Evolutionary conservation across 2,329 filamentous ascomycete species (phyloP), one percentile per base, ranked within the genome.

Genomic region (Cladophialophora chaetospira): DNA sequence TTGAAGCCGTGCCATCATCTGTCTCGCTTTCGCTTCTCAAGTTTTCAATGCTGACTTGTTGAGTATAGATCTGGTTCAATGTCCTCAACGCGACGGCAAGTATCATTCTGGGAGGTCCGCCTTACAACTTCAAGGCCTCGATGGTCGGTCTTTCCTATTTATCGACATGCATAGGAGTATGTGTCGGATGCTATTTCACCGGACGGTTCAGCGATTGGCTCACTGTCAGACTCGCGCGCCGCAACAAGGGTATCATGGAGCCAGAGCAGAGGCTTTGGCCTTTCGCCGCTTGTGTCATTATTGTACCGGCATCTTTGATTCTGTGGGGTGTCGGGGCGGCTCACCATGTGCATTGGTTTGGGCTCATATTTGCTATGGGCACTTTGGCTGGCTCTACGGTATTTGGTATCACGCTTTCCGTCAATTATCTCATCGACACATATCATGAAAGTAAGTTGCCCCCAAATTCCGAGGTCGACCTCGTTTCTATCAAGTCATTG

Each of bases 251-350:
- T 19, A 64, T 68, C 17, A 64, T 64, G 35, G 67, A 69, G 33
- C 58, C 67, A 1, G 67, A 69, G 31, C 63, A 67, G n/a, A 62
- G 67, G 8, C 61, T 69, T 9, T 66, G 65, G 60, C 64, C 63
- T 0, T 63, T 68, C 4, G 49, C 35, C 21, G 54, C 70, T 0
- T 75, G 72, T 9, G 55, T 75, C n/a, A 55, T 81, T 4, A 62
- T 80, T n/a, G 68, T 79, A 4, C 77, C 78, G 0, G 72, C 69
- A 8, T 73, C 72, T 0, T 67, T 80, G 3, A 73, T 81, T 38
- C 69, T 81, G 1, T 82, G 78, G 78, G 80, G 80, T 19, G 76
- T 82, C 0, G 79, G 79, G 5, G 77, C 79, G 2, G 76, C 76
- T 28, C 71, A 78, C 28, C 61, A 71, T 5, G 64, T 81, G 13